Evolutionary conservation across 495 filamentous ascomycete species (phyloP), one percentile per base, ranked within the genome.

Genomic region (Xylaria castorea): DNA sequence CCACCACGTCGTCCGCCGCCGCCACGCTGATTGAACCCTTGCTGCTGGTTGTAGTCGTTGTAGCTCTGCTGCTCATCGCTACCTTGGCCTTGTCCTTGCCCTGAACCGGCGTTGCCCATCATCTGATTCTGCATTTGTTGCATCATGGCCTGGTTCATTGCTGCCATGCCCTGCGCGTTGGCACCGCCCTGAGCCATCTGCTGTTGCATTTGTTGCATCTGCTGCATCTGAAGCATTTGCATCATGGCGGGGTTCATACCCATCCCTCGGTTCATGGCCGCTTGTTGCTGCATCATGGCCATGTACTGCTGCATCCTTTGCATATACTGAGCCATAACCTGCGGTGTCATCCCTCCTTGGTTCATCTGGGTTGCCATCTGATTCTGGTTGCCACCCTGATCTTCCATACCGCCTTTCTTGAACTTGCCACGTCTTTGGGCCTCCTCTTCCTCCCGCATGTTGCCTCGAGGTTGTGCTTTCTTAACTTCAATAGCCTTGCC

Each of bases 401-500:
- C 83, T 11, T 83, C 83, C 66, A 83, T 80, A 46, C 80, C 82
- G 36, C 83, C 84, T 46, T 88, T 86, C 70, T 82, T 80, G 64
- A 87, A 88, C 25, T 88, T 85, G 60, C 89, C 87, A 27, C 92
- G 92, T 71, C 88, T 89, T 30, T 87, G 83, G n/a, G 89, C 89
- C 50, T 95, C 94, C 58, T 96, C 94, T 58, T 95, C 93, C 72
- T 97, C 94, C 9, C 93, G 92, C 82, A 98, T 89, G 77, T 99
- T 98, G 60, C 96, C 97, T 66, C 96, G 88, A 8, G 97, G 96
- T 78, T 98, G 95, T 11, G 96, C 96, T 76, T 97, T 97, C 86
- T 99, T 99, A 51, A 99, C 95, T 79, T 99, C 96, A 73, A 99
- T 98, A 30, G 93, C 89, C 81, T 99, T 99, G 40, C 94, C 94